Evolutionary conservation across 257 asterid genomes (phyloP).

Genomic region (Solanum piurae): DNA sequence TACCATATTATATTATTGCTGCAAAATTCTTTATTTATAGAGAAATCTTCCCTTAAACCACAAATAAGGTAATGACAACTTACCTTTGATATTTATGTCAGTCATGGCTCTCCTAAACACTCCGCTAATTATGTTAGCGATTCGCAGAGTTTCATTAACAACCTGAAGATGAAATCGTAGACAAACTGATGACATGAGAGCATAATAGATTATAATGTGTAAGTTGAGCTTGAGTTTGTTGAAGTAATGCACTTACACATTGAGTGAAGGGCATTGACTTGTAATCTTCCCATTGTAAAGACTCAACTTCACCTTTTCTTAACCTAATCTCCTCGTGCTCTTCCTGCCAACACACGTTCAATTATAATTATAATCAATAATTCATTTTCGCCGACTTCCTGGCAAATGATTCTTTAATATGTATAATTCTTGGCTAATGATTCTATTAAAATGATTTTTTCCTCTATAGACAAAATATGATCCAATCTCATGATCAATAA

Average conservation of each 20-base stretch:
- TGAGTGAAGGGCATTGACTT: slow-evolving; percentile 95
- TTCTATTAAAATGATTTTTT: background rate
- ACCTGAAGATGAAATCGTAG: slow-evolving; percentile 32
- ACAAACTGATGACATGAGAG: background rate
- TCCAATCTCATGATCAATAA: background rate
- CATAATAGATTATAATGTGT: background rate
- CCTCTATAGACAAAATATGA: background rate
- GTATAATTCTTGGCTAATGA: background rate
- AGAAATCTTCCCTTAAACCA: background rate
- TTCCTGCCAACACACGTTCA: slow-evolving; percentile 31
- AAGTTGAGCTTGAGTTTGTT: background rate
- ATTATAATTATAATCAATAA: background rate
- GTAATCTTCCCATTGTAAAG: slow-evolving; percentile 81
- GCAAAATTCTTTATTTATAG: background rate
- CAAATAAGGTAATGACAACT: background rate
- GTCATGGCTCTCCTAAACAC: slow-evolving; percentile 82
- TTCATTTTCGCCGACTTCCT: background rate
- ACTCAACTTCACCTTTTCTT: slow-evolving; percentile 36
- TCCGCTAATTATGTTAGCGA: slow-evolving; percentile 83
- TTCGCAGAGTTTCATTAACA: slow-evolving; percentile 81
- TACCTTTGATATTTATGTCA: slow-evolving; percentile 80
- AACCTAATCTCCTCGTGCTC: slow-evolving; percentile 81
- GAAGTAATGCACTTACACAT: slow-evolving; percentile 49
- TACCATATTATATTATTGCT: background rate
- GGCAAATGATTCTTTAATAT: background rate